phyloP scores from a whole-genome alignment of 257 asterid species.

The Nemophila menziesii region DNA sequence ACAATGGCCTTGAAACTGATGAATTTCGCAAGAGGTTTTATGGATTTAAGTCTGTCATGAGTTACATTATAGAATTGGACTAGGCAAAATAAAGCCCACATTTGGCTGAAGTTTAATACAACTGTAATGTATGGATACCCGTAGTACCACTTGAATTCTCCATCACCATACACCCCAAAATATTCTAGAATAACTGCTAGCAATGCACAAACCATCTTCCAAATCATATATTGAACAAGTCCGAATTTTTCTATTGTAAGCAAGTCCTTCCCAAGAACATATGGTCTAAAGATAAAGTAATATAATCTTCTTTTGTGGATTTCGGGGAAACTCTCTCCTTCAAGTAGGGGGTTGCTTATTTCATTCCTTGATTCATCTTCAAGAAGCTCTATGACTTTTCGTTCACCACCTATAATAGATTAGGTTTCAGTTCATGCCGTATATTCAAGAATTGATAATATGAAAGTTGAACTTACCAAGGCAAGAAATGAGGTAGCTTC shows the following conservation, averaged over 20 bases:
- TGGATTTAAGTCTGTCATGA: conserved; percentile 50
- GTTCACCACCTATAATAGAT: conserved; percentile 61
- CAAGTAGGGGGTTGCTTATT: conserved; percentile 53
- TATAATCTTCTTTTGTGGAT: conserved; percentile 21
- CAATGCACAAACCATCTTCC: conserved; percentile 77
- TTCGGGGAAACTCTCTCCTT: conserved; percentile 22
- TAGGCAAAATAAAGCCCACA: conserved; percentile 93
- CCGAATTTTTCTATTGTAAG: conserved; percentile 71
- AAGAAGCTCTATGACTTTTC: conserved; percentile 42
- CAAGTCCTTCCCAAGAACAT: conserved; percentile 51
- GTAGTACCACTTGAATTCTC: conserved; percentile 77
- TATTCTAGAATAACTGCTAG: conserved; percentile 69
- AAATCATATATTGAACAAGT: conserved; percentile 92
- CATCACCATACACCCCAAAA: conserved; percentile 87
- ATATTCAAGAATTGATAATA: neutral
- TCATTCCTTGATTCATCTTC: conserved; percentile 56
- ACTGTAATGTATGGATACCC: conserved; percentile 89
- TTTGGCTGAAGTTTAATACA: conserved; percentile 82
- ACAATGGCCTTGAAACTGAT: conserved; percentile 96
- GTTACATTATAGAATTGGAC: conserved; percentile 83
- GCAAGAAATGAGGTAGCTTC: conserved; percentile 91
- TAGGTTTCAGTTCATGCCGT: conserved; percentile 6
- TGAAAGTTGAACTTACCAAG: conserved; percentile 47
- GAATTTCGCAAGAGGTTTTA: conserved; percentile 92
- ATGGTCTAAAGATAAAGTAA: conserved; percentile 56